A percentile compares a stretch with the other conserved stretches of the same genome.
Conservation (phyloP, 1,284 basidiomycete genomes). For the Ceratobasidium sp. region DNA sequence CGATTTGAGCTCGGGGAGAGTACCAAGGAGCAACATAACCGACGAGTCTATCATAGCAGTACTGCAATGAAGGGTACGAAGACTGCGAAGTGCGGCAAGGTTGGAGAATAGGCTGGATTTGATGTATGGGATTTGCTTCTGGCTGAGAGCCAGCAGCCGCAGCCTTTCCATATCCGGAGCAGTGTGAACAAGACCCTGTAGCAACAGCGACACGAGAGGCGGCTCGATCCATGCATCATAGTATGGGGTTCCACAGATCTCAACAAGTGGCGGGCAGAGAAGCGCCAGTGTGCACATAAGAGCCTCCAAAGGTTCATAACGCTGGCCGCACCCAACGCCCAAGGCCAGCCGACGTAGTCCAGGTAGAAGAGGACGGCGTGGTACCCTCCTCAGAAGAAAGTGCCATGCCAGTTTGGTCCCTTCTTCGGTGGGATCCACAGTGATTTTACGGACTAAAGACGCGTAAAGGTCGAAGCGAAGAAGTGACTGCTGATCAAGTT, state of each 20-base stretch:
- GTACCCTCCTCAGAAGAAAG: background rate
- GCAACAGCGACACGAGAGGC: background rate
- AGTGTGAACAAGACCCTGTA: background rate
- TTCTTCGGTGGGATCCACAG: background rate
- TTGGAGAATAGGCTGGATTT: background rate
- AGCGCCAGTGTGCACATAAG: background rate
- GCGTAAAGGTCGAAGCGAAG: background rate
- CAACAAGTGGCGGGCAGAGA: background rate
- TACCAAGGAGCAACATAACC: background rate
- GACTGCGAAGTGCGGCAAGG: background rate
- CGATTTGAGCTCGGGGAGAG: constrained; percentile 25
- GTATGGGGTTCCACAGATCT: background rate
- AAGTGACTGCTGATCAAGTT: background rate
- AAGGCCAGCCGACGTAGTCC: background rate
- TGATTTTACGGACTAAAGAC: background rate
- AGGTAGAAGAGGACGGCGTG: background rate
- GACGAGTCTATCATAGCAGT: background rate
- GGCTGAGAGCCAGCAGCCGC: background rate
- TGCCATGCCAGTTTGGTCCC: background rate
- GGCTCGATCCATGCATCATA: background rate
- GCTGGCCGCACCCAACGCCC: background rate
- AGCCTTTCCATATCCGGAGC: background rate
- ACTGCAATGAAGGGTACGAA: constrained; percentile 3
- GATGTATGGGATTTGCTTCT: background rate
- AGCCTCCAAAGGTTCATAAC: background rate